Conservation (phyloP, 805 yeast genomes). For the Ogataea paradorogensis region DNA sequence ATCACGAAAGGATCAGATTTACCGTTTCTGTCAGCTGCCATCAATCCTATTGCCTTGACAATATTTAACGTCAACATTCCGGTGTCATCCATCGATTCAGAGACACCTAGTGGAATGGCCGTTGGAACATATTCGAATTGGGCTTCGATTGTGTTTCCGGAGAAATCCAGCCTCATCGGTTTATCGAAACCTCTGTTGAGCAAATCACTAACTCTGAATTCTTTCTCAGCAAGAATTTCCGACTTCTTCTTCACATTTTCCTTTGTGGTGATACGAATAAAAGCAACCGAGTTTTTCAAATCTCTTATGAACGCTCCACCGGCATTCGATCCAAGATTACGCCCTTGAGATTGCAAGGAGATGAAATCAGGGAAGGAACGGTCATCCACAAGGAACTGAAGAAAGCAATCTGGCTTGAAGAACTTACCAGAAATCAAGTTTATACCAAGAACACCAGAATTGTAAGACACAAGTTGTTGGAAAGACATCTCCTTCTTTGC, state of each 20-base stretch:
- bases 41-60: slow-evolving; percentile 50
- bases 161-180: slow-evolving; percentile 46
- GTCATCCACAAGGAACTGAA: slow-evolving; percentile 68
- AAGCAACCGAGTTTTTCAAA: slow-evolving; percentile 54
- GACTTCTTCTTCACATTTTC: slow-evolving; percentile 44
- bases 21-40: slow-evolving; percentile 67
- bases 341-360: slow-evolving; percentile 47
- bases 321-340: slow-evolving; percentile 41
- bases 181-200: slow-evolving; percentile 45
- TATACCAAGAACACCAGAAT: slow-evolving; percentile 62
- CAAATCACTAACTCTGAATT: slow-evolving; percentile 51
- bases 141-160: slow-evolving; percentile 38
- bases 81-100: slow-evolving; percentile 66
- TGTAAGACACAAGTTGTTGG: slow-evolving; percentile 49
- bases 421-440: slow-evolving; percentile 51
- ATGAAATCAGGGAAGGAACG: slow-evolving; percentile 55
- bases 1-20: slow-evolving; percentile 70
- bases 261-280: slow-evolving; percentile 56
- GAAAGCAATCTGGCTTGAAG: slow-evolving; percentile 44
- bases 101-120: slow-evolving; percentile 46
- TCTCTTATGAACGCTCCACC: slow-evolving; percentile 70
- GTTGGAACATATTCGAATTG: slow-evolving; percentile 64
- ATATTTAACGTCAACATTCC: slow-evolving; percentile 60
- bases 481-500: slow-evolving; percentile 47
- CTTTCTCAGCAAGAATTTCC: slow-evolving; percentile 51